Base-by-base conservation (phyloP, 2,329 filamentous ascomycete species). In the Pleoardoris graminearum region DNA sequence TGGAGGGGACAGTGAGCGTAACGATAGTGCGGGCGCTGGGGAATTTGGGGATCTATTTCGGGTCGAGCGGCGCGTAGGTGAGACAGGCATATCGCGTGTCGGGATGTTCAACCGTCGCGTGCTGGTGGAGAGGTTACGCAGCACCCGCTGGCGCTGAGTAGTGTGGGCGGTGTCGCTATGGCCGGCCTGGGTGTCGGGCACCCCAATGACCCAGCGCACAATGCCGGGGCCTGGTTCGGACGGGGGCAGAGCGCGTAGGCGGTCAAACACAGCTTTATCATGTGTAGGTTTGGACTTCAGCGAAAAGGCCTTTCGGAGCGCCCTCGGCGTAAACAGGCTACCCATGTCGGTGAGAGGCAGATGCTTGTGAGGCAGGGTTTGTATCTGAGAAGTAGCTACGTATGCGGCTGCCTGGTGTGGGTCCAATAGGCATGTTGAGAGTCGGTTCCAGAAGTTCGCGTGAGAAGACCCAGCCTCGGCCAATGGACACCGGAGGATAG, bases 241-340 rank as follows among this genome's bases (percentile, higher is more conserved):
- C 27, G 42, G 29, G 23, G 43, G 36, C n/a, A 39, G 42, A 12
- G 41, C 47, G 42, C 50, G 54, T 48, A 57, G 42, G 41, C 33
- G 7, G 50, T 48, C 50, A 29, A 57, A 57, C 19, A 53, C 50
- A 37, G 35, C 46, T 49, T 56, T 38, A 30, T 53, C 25, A 32
- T 50, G 46, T 30, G 37, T 53, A 32, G 45, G 53, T 39, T 53
- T 56, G 35, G 30, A 45, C n/a, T n/a, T n/a, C n/a, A n/a, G n/a
- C n/a, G n/a, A n/a, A n/a, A n/a, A n/a, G n/a, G n/a, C n/a, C n/a
- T n/a, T n/a, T n/a, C n/a, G n/a, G n/a, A n/a, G n/a, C n/a, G n/a
- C n/a, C n/a, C n/a, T n/a, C n/a, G n/a, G n/a, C n/a, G n/a, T n/a
- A n/a, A n/a, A n/a, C n/a, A n/a, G n/a, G n/a, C n/a, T n/a, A n/a